These are phyloP conservation scores for Coemansia sp. DNA, from an alignment of 192 early-diverging fungal species.

Conservation along the genomic window DNA sequence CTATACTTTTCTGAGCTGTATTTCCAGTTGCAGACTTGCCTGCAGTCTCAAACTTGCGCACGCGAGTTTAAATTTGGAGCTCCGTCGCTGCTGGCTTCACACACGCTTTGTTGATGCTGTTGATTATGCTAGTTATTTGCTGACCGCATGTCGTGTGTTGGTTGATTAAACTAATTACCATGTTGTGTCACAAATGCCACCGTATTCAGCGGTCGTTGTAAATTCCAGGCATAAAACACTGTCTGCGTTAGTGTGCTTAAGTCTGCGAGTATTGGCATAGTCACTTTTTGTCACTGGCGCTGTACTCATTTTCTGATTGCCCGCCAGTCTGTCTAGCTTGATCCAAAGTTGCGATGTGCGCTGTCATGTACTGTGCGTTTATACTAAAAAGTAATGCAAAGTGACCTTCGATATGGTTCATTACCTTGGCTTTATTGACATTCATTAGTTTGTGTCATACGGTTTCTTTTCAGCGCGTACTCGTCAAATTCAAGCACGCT, in stretches of 20 bases:
- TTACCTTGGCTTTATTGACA: no score
- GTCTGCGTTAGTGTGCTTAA: not conserved
- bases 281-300: not conserved
- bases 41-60: slow-evolving; percentile 41
- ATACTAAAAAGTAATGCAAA: no score
- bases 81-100: slow-evolving; percentile 1
- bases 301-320: not conserved
- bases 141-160: not conserved
- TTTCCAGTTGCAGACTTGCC: slow-evolving; percentile 7
- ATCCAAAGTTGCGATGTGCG: no score
- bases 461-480: no score
- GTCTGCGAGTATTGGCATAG: not conserved
- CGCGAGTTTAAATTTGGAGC: slow-evolving; percentile 25
- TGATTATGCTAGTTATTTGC: not conserved
- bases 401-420: no score
- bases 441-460: no score
- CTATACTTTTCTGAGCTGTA: slow-evolving; percentile 12
- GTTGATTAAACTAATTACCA: not conserved
- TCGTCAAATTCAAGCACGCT: no score
- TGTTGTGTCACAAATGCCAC: not conserved
- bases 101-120: not conserved
- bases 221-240: not conserved
- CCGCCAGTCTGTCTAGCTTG: no score
- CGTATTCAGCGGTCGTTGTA: not conserved
- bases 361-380: no score